These are phyloP conservation scores for Gnomoniopsis smithogilvyi DNA, from an alignment of 2,329 filamentous ascomycete species.

Conservation along the genomic window DNA sequence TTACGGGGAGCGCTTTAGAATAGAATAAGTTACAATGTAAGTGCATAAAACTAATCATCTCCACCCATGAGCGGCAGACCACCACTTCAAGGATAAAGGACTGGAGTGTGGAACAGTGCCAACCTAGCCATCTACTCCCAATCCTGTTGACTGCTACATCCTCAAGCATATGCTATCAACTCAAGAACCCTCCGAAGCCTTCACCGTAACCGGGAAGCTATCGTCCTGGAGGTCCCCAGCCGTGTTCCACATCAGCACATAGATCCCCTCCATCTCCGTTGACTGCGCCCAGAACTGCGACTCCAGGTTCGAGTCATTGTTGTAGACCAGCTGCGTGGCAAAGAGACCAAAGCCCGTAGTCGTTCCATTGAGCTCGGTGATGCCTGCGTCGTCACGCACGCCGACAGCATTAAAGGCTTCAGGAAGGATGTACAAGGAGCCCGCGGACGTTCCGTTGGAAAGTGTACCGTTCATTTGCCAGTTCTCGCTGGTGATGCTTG, in stretches of 20 bases:
- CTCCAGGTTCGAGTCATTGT: slow-evolving; percentile 20
- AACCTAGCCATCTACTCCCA: too few relatives aligned
- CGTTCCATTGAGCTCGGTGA: slow-evolving; percentile 19
- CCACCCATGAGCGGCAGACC: too few relatives aligned
- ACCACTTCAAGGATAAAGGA: too few relatives aligned
- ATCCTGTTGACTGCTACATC: too few relatives aligned
- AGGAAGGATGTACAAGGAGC: slow-evolving; percentile 17
- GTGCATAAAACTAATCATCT: too few relatives aligned
- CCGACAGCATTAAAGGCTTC: slow-evolving; percentile 6
- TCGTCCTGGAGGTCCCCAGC: background rate
- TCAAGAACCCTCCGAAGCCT: background rate
- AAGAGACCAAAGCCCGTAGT: slow-evolving; percentile 22
- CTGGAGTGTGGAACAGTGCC: too few relatives aligned
- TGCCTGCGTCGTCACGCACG: slow-evolving; percentile 1
- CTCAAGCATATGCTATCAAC: too few relatives aligned
- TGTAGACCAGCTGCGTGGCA: slow-evolving; percentile 21
- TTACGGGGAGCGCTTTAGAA: too few relatives aligned
- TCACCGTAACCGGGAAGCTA: background rate
- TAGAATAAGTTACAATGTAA: too few relatives aligned
- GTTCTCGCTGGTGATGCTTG: slow-evolving; percentile 7
- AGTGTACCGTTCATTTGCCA: slow-evolving; percentile 22
- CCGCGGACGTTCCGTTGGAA: slow-evolving; percentile 18
- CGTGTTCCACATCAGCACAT: slow-evolving; percentile 1
- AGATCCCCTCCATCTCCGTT: slow-evolving; percentile 9
- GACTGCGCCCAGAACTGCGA: slow-evolving; percentile 21